Conservation (phyloP, 305 asterid species). For the Fraxinus dipetala region DNA sequence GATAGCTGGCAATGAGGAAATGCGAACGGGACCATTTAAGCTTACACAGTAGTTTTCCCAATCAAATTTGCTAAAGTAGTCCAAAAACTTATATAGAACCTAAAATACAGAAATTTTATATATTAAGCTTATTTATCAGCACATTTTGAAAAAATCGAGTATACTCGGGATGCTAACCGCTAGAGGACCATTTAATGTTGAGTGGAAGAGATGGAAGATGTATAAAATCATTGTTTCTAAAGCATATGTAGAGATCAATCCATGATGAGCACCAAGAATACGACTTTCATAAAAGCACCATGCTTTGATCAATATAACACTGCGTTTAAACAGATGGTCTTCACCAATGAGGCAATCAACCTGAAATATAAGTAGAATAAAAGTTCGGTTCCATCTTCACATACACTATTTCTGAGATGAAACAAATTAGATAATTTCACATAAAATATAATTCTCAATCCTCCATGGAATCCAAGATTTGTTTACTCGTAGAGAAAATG, state of each 20-base stretch:
- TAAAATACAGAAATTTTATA: slow-evolving; percentile 27
- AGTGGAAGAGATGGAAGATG: slow-evolving; percentile 77
- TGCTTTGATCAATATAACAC: slow-evolving; percentile 73
- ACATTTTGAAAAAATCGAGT: slow-evolving; percentile 21
- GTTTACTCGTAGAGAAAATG: not conserved
- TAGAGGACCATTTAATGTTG: slow-evolving; percentile 70
- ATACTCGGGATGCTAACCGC: slow-evolving; percentile 54
- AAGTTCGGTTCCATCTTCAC: slow-evolving; percentile 6
- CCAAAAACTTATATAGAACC: slow-evolving; percentile 83
- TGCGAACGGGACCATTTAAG: slow-evolving; percentile 60
- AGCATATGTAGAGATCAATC: slow-evolving; percentile 89
- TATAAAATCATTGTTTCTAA: slow-evolving; percentile 81
- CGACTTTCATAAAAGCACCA: slow-evolving; percentile 97
- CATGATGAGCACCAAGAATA: slow-evolving; percentile 83
- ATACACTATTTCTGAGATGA: not conserved
- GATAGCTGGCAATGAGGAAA: slow-evolving; percentile 61
- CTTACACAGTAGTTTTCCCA: slow-evolving; percentile 75
- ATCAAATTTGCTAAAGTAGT: slow-evolving; percentile 73
- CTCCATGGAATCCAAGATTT: not conserved
- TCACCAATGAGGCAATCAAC: slow-evolving; percentile 72
- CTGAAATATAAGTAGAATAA: slow-evolving; percentile 42
- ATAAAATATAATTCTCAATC: not conserved
- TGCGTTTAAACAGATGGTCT: slow-evolving; percentile 75
- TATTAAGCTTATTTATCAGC: slow-evolving; percentile 24
- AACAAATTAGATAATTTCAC: not conserved